Evolutionary conservation across 129 eudicot genomes (phyloP).

Genomic region (Centrapalus pauciflorus): DNA sequence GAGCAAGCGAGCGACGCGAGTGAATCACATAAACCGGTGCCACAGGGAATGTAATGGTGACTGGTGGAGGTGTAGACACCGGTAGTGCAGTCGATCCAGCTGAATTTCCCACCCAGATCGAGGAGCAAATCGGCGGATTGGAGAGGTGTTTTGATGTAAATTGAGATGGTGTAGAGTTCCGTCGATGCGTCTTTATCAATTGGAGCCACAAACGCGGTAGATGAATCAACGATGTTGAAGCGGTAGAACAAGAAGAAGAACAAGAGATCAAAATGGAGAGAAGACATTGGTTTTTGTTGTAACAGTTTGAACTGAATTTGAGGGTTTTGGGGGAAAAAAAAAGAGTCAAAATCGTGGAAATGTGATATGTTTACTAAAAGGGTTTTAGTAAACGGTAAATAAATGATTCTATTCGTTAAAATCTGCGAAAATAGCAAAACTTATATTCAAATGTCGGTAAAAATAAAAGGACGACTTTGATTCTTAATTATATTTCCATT

Average conservation of each 20-base stretch:
- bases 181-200: constrained; percentile 33
- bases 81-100: constrained; percentile 41
- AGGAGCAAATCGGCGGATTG: constrained; percentile 40
- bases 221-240: background rate
- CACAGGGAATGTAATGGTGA: constrained; percentile 30
- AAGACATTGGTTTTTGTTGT: constrained; percentile 12
- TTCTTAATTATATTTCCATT: too few relatives aligned
- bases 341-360: background rate
- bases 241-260: background rate
- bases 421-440: background rate
- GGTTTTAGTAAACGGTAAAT: background rate
- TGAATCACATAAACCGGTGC: constrained; percentile 19
- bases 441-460: background rate
- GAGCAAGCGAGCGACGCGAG: constrained; percentile 20
- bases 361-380: background rate
- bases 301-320: background rate
- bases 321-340: background rate
- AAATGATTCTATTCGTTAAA: background rate
- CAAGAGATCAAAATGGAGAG: background rate
- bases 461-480: too few relatives aligned
- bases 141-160: constrained; percentile 45
- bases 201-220: constrained; percentile 42
- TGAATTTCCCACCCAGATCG: constrained; percentile 47
- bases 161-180: constrained; percentile 31
- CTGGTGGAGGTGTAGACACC: constrained; percentile 32